Percentiles rank a stretch among this genome's conserved stretches.
Conservation (phyloP, 1,139 yeast genomes). For the Kodamaea derodonti region DNA sequence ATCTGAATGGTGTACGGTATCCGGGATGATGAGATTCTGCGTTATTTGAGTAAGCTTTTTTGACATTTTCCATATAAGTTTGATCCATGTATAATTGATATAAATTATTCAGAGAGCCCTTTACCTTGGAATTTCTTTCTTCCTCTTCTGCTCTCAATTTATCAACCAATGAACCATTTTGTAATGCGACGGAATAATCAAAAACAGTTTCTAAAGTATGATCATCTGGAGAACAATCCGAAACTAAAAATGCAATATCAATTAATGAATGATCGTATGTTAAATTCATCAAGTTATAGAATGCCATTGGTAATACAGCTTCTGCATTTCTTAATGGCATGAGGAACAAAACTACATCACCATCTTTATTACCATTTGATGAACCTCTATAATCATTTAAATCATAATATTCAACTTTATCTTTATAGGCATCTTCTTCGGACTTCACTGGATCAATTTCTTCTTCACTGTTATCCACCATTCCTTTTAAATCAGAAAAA, state of each 20-base stretch:
- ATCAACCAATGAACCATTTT: conserved; percentile 62
- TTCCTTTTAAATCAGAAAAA: conserved; percentile 6
- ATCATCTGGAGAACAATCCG: conserved; percentile 79
- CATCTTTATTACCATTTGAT: conserved; percentile 48
- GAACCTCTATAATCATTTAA: conserved; percentile 55
- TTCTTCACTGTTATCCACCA: too few relatives aligned
- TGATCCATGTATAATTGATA: conserved; percentile 69
- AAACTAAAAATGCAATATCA: conserved; percentile 80
- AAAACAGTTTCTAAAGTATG: conserved; percentile 65
- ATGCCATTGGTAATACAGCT: conserved; percentile 74
- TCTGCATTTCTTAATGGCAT: conserved; percentile 85
- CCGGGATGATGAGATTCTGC: conserved; percentile 56
- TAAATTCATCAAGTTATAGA: conserved; percentile 78
- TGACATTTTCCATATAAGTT: conserved; percentile 54
- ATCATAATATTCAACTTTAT: conserved; percentile 57
- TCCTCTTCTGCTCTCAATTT: conserved; percentile 42
- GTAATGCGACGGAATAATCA: conserved; percentile 63
- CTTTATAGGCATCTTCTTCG: conserved; percentile 21
- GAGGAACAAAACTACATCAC: conserved; percentile 65
- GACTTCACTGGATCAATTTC: conserved; percentile 4
- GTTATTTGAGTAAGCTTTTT: conserved; percentile 50
- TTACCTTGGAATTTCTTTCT: conserved; percentile 24
- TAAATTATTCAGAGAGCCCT: conserved; percentile 53
- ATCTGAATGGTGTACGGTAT: conserved; percentile 68
- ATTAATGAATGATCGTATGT: conserved; percentile 80